Percentiles rank a stretch among this genome's conserved stretches.
phyloP scores from a whole-genome alignment of 306 rosid genomes.

The Cucurbita argyrosperma region DNA sequence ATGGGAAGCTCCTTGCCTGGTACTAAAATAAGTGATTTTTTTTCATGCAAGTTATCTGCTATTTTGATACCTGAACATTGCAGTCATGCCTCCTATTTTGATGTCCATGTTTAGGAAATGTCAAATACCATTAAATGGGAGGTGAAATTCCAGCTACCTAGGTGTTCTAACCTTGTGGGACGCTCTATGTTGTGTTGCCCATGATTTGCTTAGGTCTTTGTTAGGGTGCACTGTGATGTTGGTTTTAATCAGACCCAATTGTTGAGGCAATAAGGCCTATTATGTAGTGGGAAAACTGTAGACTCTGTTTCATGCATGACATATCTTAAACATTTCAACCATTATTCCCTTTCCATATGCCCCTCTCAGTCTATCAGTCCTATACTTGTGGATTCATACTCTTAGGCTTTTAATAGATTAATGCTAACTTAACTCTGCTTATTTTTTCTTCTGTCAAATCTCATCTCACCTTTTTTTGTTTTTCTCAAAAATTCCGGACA shows the following conservation, averaged over 20 bases:
- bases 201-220: background rate
- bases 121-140: background rate
- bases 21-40: slow-evolving; percentile 12
- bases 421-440: background rate
- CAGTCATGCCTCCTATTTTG: background rate
- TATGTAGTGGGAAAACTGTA: background rate
- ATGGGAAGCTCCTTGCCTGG: slow-evolving; percentile 84
- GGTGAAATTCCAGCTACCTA: background rate
- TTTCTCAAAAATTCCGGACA: background rate
- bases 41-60: background rate
- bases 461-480: background rate
- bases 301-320: background rate
- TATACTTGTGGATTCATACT: background rate
- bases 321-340: too few relatives aligned
- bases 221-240: background rate
- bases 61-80: background rate
- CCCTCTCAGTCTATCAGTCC: too few relatives aligned
- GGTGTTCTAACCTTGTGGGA: background rate
- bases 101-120: background rate
- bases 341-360: too few relatives aligned
- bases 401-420: background rate
- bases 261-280: background rate
- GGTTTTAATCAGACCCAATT: background rate
- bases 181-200: background rate
- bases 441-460: background rate